Evolutionary conservation across 129 eudicot genomes (phyloP).

Genomic region (Kitagawia praeruptora): DNA sequence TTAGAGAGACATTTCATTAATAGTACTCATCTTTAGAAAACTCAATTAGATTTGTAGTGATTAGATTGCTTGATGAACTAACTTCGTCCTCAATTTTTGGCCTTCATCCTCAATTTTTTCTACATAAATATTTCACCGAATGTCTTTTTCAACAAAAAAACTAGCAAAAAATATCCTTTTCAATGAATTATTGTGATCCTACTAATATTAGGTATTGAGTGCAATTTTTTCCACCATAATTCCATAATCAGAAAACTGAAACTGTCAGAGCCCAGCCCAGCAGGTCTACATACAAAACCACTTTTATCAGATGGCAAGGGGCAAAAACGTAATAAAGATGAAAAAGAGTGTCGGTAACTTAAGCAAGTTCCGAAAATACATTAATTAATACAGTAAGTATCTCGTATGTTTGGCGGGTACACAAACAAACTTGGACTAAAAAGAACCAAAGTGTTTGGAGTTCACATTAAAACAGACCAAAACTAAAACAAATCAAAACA

Average conservation of each 20-base stretch:
- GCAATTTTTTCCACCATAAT: background rate
- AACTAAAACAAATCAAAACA: background rate
- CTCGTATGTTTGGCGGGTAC: slow-evolving; percentile 3
- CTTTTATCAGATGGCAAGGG: background rate
- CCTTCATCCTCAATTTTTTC: no score
- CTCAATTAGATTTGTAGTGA: no score
- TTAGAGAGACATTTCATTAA: no score
- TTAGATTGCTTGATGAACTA: no score
- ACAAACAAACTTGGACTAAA: slow-evolving; percentile 4
- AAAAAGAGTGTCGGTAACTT: slow-evolving; percentile 2
- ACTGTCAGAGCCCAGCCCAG: no score
- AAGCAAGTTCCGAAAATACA: background rate
- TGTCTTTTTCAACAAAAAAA: no score
- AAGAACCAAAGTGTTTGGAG: background rate
- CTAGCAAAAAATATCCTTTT: no score
- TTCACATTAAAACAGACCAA: background rate
- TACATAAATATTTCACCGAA: no score
- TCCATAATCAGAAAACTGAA: background rate
- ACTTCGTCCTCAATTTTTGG: no score
- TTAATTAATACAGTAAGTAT: background rate
- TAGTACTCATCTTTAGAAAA: no score
- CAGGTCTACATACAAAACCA: background rate
- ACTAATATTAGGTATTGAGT: no score
- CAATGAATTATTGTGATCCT: no score
- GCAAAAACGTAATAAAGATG: background rate